These are phyloP conservation scores for Comarum palustre DNA, from an alignment of 306 rosid species.

Conservation along the genomic window DNA sequence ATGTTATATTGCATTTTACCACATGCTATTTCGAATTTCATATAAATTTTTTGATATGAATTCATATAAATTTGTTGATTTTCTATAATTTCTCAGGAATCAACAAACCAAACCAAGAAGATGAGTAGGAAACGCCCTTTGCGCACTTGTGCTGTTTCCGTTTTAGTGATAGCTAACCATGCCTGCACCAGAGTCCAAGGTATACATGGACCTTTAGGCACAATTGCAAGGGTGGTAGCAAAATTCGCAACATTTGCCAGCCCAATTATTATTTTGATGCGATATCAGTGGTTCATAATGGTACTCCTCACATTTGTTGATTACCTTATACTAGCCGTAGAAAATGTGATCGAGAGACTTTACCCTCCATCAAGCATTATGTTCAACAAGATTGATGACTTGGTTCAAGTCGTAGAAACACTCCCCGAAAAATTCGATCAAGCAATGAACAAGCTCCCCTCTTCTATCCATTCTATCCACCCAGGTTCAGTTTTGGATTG, in stretches of 20 bases:
- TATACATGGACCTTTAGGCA: constrained; percentile 53
- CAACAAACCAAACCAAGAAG: constrained; percentile 24
- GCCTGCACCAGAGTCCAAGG: constrained; percentile 36
- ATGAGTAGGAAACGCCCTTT: constrained; percentile 56
- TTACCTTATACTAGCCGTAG: constrained; percentile 36
- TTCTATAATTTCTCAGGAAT: constrained; percentile 26
- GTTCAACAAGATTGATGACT: constrained; percentile 54
- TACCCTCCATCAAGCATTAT: constrained; percentile 47
- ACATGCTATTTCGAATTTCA: neutral
- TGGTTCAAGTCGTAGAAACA: constrained; percentile 26
- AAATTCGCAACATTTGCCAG: constrained; percentile 26
- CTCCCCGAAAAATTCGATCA: constrained; percentile 51
- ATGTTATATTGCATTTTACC: neutral
- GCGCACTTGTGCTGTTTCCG: constrained; percentile 56
- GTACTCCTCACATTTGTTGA: constrained; percentile 54
- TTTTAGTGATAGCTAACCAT: constrained; percentile 38
- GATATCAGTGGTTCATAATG: constrained; percentile 34
- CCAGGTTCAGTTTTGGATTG: constrained; percentile 38
- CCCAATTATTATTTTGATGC: constrained; percentile 40
- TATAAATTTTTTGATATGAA: no score
- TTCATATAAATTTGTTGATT: no score
- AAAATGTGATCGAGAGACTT: constrained; percentile 36
- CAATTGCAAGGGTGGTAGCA: constrained; percentile 31
- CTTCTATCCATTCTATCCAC: constrained; percentile 22
- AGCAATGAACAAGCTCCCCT: constrained; percentile 32